phyloP scores from a whole-genome alignment of 2,329 filamentous ascomycete genomes.

The Pestalotiopsis sp. region DNA sequence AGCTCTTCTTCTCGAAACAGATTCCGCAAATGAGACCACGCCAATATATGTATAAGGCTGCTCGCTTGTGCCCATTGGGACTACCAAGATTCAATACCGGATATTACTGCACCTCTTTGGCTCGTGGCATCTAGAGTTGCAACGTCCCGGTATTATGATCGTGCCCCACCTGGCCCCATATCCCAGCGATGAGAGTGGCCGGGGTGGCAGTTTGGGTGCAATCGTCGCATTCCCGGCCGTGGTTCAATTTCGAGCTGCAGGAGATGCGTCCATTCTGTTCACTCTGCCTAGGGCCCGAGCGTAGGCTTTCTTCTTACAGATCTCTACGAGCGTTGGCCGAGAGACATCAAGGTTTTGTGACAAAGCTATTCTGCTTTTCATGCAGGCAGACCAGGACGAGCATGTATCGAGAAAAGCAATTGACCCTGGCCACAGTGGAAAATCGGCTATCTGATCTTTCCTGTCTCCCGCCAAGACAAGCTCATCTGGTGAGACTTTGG shows the following conservation, averaged over 20 bases:
- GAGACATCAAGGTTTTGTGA: not conserved
- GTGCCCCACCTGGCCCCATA: not conserved
- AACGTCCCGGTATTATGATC: not conserved
- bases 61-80: too few relatives aligned
- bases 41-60: too few relatives aligned
- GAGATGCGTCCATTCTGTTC: not conserved
- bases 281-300: not conserved
- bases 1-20: too few relatives aligned
- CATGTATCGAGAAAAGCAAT: not conserved
- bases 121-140: not conserved
- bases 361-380: too few relatives aligned
- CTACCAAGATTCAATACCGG: too few relatives aligned
- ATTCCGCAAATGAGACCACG: too few relatives aligned
- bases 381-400: not conserved
- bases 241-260: not conserved
- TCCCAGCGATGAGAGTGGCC: not conserved
- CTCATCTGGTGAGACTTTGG: not conserved
- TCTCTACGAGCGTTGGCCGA: not conserved
- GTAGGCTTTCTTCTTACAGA: not conserved
- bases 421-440: not conserved
- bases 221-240: not conserved
- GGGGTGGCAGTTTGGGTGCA: not conserved
- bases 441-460: not conserved
- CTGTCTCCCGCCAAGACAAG: not conserved
- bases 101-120: slow-evolving; percentile 1